Evolutionary conservation across 345 rosid species (phyloP).

Genomic region (Populus ilicifolia): DNA sequence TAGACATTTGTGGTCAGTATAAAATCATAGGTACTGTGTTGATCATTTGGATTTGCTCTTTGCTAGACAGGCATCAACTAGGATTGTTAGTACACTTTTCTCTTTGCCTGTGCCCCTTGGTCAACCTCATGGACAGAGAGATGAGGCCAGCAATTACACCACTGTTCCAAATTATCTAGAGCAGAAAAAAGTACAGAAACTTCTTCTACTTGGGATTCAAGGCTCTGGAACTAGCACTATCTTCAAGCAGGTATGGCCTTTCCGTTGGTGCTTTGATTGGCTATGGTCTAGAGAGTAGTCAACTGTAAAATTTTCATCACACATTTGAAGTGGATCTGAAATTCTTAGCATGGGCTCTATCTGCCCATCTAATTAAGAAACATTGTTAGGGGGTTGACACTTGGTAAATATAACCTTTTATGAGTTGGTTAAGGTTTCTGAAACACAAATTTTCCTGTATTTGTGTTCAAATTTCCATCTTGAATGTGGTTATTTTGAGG

Average conservation of each 20-base stretch:
- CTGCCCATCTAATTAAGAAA: background rate
- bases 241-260: conserved; percentile 71
- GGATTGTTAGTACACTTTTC: conserved; percentile 73
- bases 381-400: background rate
- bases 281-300: background rate
- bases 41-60: conserved; percentile 25
- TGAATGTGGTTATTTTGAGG: no score
- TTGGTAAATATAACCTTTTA: background rate
- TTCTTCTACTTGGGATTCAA: conserved; percentile 70
- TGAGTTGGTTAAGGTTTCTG: background rate
- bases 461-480: no score
- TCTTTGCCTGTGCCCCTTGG: conserved; percentile 86
- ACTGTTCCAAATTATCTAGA: conserved; percentile 79
- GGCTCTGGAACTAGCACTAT: conserved; percentile 90
- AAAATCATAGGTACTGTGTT: conserved; percentile 12
- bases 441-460: background rate
- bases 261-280: background rate
- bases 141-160: conserved; percentile 67
- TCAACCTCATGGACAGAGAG: conserved; percentile 62
- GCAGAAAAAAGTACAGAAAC: conserved; percentile 72
- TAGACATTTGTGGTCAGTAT: background rate
- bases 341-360: background rate
- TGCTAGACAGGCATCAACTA: conserved; percentile 81
- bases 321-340: background rate
- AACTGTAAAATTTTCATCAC: background rate